Percentiles rank a stretch among this genome's conserved stretches.
These are phyloP conservation scores for Cronartium ribicola DNA, from an alignment of 1,284 basidiomycete genomes.

Conservation along the genomic window DNA sequence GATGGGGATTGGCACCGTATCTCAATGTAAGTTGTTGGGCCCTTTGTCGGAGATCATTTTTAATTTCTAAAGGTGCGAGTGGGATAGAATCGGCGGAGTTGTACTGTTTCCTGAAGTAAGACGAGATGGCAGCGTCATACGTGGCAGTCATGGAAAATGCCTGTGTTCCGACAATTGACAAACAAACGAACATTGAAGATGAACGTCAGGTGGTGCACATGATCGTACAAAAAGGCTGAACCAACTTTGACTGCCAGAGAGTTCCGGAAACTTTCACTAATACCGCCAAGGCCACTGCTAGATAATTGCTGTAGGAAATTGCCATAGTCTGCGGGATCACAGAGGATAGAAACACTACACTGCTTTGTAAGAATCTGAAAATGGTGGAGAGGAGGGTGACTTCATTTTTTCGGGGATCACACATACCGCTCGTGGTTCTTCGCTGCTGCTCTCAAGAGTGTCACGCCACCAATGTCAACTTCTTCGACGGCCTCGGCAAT, in stretches of 20 bases:
- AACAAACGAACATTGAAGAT: background rate
- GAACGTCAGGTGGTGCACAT: background rate
- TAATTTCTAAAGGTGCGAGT: constrained; percentile 58
- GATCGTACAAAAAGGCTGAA: background rate
- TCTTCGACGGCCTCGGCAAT: constrained; percentile 92
- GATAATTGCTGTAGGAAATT: constrained; percentile 70
- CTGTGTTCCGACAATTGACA: constrained; percentile 43
- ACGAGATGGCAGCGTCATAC: constrained; percentile 92
- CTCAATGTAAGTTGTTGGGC: constrained; percentile 81
- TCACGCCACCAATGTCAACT: constrained; percentile 98
- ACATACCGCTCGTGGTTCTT: constrained; percentile 77
- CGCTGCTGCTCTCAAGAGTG: constrained; percentile 91
- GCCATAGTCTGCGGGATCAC: constrained; percentile 87
- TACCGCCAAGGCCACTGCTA: constrained; percentile 64
- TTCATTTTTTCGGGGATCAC: background rate
- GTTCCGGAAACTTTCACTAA: constrained; percentile 67
- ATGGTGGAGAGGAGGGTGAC: background rate
- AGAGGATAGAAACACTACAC: constrained; percentile 76
- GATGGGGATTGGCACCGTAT: constrained; percentile 97
- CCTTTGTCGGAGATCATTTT: constrained; percentile 60
- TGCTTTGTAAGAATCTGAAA: background rate
- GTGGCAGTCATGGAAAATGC: constrained; percentile 93
- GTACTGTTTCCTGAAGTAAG: constrained; percentile 95
- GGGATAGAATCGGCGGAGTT: constrained; percentile 65
- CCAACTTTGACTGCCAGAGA: constrained; percentile 75